Base-by-base conservation (phyloP, 2,329 filamentous ascomycete species). In the Kalmusia sp. region DNA sequence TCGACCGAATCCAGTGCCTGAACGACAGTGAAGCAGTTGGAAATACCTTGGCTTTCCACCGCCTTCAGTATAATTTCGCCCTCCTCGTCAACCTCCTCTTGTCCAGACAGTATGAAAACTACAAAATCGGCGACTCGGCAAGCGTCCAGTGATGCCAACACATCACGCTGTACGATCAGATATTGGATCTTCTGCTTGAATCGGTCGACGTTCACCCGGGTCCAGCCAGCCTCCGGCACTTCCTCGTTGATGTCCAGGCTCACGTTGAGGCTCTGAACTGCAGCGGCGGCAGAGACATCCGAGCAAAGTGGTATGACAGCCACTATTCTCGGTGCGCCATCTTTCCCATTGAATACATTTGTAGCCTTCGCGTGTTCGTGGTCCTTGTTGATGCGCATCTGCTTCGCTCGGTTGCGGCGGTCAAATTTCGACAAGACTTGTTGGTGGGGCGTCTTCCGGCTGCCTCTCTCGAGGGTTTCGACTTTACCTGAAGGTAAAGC, bases 361-460 rank as follows among this genome's bases (percentile, higher is more conserved):
- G 85, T 87, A 47, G 92, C 89, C 63, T 90, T 89, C 41, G 89
- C 82, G 69, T 95, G 90, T 65, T 95, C 92, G 70, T 87, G 87
- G 70, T 92, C 87, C 77, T 98, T 97, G 63, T 87, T 82, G 57
- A 90, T 80, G 67, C 93, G 90, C 74, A 89, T 87, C 80, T 99
- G 95, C 76, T 93, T 93, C 64, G 92, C 91, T 80, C 96, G 92
- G 76, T 99, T 98, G 66, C 92, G 88, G 55, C 95, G 89, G 76
- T 96, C 92, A 74, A 99, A 85, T 78, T 98, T 99, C 54, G 92
- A 96, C 91, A 97, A 93, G 78, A 97, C 86, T 79, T 96, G 92
- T 74, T 99, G 95, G 74, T 96, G 92, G 50, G 91, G 91, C 14
- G 93, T 96, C 76, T 91, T 96, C 69, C 93, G 87, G 65, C 82